Percentiles rank a stretch among this genome's conserved stretches.
Conservation (phyloP, 441 rosid species). For the Jatropha multifida region DNA sequence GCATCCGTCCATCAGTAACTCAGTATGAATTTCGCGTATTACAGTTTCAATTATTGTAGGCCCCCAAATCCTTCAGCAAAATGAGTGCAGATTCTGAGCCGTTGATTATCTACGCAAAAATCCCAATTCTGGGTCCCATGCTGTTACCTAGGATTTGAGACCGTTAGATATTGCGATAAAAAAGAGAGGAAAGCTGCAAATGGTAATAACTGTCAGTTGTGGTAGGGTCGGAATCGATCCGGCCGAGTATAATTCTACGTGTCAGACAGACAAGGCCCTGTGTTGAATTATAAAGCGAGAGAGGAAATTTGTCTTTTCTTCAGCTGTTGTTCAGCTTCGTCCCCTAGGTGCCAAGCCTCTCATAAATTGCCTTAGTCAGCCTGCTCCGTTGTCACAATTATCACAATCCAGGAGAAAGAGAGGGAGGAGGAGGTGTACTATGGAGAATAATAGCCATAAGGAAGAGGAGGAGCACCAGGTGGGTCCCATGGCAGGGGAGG, state of each 20-base stretch:
- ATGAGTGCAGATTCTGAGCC: background rate
- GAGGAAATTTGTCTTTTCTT: background rate
- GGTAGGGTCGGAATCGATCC: background rate
- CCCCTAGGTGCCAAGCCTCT: conserved; percentile 17
- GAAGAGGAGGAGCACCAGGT: conserved; percentile 20
- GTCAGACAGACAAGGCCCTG: conserved; percentile 9
- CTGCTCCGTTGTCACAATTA: conserved; percentile 34
- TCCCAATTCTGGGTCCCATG: background rate
- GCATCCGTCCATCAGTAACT: too few species aligned
- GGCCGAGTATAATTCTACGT: conserved; percentile 23
- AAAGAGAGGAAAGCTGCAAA: background rate
- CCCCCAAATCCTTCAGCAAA: background rate
- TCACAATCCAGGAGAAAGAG: conserved; percentile 12
- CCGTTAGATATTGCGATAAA: background rate
- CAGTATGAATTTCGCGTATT: background rate
- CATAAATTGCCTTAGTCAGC: conserved; percentile 19
- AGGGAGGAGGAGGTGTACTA: conserved; percentile 10
- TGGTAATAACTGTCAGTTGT: background rate
- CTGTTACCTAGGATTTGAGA: background rate
- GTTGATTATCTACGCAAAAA: background rate
- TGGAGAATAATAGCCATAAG: conserved; percentile 32
- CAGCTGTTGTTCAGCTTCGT: conserved; percentile 16
- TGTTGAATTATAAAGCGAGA: background rate
- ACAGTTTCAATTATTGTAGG: background rate
- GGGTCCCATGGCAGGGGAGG: conserved; percentile 22